Evolutionary conservation across 352 stramenopile species (phyloP).

Genomic region (Phytophthora melonis): DNA sequence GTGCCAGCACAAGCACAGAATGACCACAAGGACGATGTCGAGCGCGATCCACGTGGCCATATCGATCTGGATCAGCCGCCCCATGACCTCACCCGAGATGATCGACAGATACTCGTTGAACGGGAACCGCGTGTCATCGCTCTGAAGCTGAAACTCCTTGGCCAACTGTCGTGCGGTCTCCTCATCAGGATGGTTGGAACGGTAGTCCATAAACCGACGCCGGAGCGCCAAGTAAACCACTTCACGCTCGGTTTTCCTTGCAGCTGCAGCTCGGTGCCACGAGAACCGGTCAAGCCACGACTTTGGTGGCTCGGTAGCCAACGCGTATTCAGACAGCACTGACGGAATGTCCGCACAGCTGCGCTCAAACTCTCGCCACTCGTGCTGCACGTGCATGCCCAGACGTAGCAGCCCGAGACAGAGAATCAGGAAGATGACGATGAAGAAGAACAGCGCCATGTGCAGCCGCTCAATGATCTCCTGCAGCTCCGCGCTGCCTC

Average conservation of each 20-base stretch:
- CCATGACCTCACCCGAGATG: conserved; percentile 83
- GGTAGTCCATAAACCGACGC: conserved; percentile 72
- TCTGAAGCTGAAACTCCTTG: conserved; percentile 74
- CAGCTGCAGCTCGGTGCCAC: conserved; percentile 36
- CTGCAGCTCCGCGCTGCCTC: conserved; percentile 57
- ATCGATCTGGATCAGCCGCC: conserved; percentile 76
- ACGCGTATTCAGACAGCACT: conserved; percentile 69
- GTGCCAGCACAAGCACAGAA: conserved; percentile 59
- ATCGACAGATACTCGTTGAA: conserved; percentile 86
- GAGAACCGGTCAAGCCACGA: conserved; percentile 53
- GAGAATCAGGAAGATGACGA: conserved; percentile 82
- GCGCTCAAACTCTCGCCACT: conserved; percentile 82
- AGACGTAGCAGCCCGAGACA: conserved; percentile 71
- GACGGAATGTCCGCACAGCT: conserved; percentile 56
- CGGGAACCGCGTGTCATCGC: conserved; percentile 57
- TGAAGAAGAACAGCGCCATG: conserved; percentile 86
- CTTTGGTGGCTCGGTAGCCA: conserved; percentile 55
- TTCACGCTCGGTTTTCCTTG: conserved; percentile 57
- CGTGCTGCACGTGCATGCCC: conserved; percentile 67
- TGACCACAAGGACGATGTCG: conserved; percentile 56
- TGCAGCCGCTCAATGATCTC: conserved; percentile 84
- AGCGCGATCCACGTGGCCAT: conserved; percentile 72
- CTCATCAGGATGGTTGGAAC: conserved; percentile 75
- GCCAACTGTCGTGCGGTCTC: conserved; percentile 47
- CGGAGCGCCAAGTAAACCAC: conserved; percentile 73